These are phyloP conservation scores for Amaranthus hypochondriacus DNA, from an alignment of 148 eudicot species.

Conservation along the genomic window DNA sequence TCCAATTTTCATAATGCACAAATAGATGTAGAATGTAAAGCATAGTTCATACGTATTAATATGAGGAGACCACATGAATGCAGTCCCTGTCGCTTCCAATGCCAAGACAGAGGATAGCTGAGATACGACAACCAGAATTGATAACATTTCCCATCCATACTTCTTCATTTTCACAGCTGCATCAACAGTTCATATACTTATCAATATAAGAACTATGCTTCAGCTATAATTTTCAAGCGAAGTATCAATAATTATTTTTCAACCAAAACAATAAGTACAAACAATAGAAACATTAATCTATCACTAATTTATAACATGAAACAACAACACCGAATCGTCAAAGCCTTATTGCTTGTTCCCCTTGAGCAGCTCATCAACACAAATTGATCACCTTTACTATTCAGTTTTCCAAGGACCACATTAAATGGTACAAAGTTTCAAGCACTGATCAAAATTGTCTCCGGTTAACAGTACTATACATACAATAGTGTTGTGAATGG, in stretches of 20 bases:
- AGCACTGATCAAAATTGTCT: too few species aligned
- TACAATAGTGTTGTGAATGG: too few species aligned
- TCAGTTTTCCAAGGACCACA: background rate
- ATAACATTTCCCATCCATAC: slow-evolving; percentile 23
- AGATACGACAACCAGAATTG: slow-evolving; percentile 35
- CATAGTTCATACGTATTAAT: slow-evolving; percentile 44
- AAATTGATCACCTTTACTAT: background rate
- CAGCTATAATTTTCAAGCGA: background rate
- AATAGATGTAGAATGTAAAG: background rate
- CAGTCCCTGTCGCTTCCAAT: slow-evolving; percentile 56
- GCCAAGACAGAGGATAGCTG: slow-evolving; percentile 38
- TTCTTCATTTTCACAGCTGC: slow-evolving; percentile 41
- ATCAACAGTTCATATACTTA: slow-evolving; percentile 4
- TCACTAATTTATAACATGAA: background rate
- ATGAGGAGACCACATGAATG: slow-evolving; percentile 78
- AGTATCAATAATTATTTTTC: background rate
- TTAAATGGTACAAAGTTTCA: background rate
- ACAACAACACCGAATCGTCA: background rate
- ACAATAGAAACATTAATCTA: background rate
- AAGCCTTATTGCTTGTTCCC: background rate
- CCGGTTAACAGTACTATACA: background rate
- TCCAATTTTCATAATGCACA: background rate
- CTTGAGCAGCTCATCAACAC: background rate
- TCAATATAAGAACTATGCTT: background rate
- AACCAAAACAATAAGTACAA: background rate